These are phyloP conservation scores for Schwanniomyces etchellsii DNA, from an alignment of 1,139 yeast genomes.

Conservation along the genomic window DNA sequence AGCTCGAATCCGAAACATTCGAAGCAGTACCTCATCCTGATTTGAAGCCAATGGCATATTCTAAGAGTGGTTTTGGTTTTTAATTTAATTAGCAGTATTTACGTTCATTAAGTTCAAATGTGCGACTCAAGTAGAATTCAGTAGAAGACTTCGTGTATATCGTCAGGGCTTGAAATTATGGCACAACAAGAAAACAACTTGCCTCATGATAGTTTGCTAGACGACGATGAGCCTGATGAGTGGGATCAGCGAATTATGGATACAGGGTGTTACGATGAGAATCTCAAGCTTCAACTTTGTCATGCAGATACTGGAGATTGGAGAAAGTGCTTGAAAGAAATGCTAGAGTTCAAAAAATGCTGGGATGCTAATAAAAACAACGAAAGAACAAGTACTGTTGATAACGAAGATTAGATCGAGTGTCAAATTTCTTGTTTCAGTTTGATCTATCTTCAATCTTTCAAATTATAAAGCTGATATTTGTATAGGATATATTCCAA, in stretches of 20 bases:
- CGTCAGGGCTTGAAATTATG: not conserved
- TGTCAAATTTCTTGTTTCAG: not conserved
- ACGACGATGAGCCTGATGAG: slow-evolving; percentile 63
- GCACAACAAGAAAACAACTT: slow-evolving; percentile 1
- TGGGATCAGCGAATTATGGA: slow-evolving; percentile 69
- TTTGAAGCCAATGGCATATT: slow-evolving; percentile 92
- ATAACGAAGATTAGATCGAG: slow-evolving; percentile 33
- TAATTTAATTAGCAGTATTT: too few species aligned
- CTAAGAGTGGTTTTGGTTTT: slow-evolving; percentile 54
- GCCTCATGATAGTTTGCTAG: slow-evolving; percentile 8
- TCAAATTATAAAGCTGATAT: not conserved
- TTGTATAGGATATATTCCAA: not conserved
- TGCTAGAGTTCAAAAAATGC: slow-evolving; percentile 63
- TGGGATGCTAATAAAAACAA: slow-evolving; percentile 60
- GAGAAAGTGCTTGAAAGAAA: slow-evolving; percentile 65
- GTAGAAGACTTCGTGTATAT: too few species aligned
- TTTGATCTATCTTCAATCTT: not conserved
- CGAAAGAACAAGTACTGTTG: slow-evolving; percentile 46
- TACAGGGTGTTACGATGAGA: slow-evolving; percentile 73
- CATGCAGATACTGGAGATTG: slow-evolving; percentile 80
- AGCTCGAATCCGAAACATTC: slow-evolving; percentile 52
- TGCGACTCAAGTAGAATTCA: too few species aligned
- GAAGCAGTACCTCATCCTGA: slow-evolving; percentile 88
- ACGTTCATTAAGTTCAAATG: too few species aligned
- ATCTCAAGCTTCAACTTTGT: slow-evolving; percentile 60